A percentile compares a stretch with the other conserved stretches of the same genome.
Evolutionary conservation across 495 filamentous ascomycete species (phyloP).

Genomic region (Pseudoneurospora amorphoporcata): DNA sequence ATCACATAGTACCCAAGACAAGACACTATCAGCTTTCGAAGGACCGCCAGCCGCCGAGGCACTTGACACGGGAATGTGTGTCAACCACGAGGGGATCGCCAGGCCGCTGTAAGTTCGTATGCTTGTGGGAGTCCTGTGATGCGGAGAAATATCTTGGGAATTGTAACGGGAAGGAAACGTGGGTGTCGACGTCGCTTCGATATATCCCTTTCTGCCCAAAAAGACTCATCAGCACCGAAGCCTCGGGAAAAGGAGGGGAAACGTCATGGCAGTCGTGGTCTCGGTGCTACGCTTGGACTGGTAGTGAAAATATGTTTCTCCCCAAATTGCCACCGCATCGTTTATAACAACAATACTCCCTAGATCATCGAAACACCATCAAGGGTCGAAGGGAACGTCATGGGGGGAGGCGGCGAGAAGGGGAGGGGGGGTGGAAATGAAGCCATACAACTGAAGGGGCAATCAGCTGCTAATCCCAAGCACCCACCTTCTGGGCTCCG

Average conservation of each 20-base stretch:
- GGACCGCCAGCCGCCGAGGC: background rate
- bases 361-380: background rate
- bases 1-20: slow-evolving; percentile 16
- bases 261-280: background rate
- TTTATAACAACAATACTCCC: background rate
- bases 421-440: background rate
- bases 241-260: background rate
- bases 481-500: background rate
- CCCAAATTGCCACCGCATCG: background rate
- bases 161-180: background rate
- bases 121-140: background rate
- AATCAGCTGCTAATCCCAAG: background rate
- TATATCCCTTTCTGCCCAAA: slow-evolving; percentile 12
- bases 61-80: background rate
- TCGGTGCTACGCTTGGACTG: background rate
- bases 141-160: background rate
- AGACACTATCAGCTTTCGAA: background rate
- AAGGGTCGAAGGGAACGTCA: background rate
- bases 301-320: background rate
- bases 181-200: background rate
- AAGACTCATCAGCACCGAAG: slow-evolving; percentile 13
- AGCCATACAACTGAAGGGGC: background rate
- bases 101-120: background rate
- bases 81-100: background rate
- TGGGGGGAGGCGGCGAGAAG: background rate